Conservation (phyloP, 2,329 filamentous ascomycete species). For the Aspergillus sp. region DNA sequence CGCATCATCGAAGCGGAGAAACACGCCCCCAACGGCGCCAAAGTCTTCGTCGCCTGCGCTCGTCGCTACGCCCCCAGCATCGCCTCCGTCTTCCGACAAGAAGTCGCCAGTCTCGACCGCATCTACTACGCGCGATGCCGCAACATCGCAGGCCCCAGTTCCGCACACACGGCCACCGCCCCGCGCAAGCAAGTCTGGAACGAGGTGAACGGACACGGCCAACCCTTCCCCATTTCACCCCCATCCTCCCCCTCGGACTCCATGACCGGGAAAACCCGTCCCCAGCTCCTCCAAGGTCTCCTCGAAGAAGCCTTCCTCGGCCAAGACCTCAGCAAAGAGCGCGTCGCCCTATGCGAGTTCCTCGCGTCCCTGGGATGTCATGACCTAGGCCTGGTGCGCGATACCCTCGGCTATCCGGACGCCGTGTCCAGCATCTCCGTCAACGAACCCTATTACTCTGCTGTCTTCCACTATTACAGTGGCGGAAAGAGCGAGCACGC, state of each 20-base stretch:
- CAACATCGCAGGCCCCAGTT: conserved; percentile 60
- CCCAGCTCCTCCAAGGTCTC: conserved; percentile 19
- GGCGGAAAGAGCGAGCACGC: conserved; percentile 22
- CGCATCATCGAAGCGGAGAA: conserved; percentile 55
- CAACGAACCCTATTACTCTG: conserved; percentile 46
- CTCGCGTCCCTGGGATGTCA: conserved; percentile 56
- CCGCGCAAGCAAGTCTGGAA: conserved; percentile 6
- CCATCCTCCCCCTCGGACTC: neutral
- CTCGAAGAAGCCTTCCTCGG: conserved; percentile 32
- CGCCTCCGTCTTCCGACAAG: conserved; percentile 53
- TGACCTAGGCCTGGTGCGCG: conserved; percentile 58
- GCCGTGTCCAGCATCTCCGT: conserved; percentile 49
- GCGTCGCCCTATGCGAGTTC: conserved; percentile 43
- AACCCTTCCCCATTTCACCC: too few relatives aligned
- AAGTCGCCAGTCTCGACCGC: conserved; percentile 54
- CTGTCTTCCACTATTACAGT: conserved; percentile 37
- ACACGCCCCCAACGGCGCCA: conserved; percentile 39
- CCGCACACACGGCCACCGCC: conserved; percentile 21
- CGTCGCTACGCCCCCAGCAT: conserved; percentile 62
- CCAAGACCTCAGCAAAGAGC: conserved; percentile 32
- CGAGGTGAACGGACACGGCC: neutral
- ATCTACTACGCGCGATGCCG: conserved; percentile 58
- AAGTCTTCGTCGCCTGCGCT: conserved; percentile 63
- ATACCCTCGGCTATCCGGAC: conserved; percentile 54
- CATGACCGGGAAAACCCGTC: neutral